Percentiles rank a stretch among this genome's conserved stretches.
Evolutionary conservation across 495 filamentous ascomycete species (phyloP).

Genomic region (Podospora australis): DNA sequence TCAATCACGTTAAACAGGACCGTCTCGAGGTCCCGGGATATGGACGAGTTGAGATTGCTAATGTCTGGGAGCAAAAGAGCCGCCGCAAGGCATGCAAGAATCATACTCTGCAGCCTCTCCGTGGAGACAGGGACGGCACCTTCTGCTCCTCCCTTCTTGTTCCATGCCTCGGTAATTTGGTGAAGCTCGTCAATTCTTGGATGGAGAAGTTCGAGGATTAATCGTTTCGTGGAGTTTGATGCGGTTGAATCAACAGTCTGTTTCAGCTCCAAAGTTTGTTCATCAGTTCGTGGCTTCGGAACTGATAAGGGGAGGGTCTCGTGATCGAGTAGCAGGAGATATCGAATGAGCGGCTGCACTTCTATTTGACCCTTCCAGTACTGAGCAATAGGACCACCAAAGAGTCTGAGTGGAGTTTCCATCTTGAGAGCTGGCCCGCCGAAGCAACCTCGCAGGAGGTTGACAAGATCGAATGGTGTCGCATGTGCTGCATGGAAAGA

Average conservation of each 20-base stretch:
- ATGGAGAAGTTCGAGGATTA: conserved; percentile 43
- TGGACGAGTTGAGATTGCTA: conserved; percentile 31
- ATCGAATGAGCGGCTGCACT: conserved; percentile 26
- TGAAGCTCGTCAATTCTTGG: conserved; percentile 41
- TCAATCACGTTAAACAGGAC: conserved; percentile 28
- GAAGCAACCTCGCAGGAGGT: conserved; percentile 40
- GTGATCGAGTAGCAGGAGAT: conserved; percentile 35
- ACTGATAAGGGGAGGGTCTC: not conserved
- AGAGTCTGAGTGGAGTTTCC: conserved; percentile 23
- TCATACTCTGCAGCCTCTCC: conserved; percentile 40
- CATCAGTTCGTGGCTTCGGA: not conserved
- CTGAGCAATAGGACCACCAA: conserved; percentile 33
- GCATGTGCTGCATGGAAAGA: conserved; percentile 36
- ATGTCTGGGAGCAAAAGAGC: conserved; percentile 39
- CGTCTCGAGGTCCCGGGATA: conserved; percentile 35
- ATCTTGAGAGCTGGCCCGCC: conserved; percentile 24
- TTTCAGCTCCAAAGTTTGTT: conserved; percentile 2
- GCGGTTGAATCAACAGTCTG: conserved; percentile 28
- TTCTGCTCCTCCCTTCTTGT: conserved; percentile 31
- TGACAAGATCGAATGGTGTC: conserved; percentile 36
- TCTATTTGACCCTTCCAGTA: conserved; percentile 25
- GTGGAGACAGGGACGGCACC: conserved; percentile 33
- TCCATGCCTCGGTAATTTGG: conserved; percentile 37
- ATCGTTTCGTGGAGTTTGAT: conserved; percentile 37
- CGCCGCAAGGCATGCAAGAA: conserved; percentile 39